Evolutionary conservation across 1,284 basidiomycete species (phyloP).

Genomic region (Austroboletus niveus): DNA sequence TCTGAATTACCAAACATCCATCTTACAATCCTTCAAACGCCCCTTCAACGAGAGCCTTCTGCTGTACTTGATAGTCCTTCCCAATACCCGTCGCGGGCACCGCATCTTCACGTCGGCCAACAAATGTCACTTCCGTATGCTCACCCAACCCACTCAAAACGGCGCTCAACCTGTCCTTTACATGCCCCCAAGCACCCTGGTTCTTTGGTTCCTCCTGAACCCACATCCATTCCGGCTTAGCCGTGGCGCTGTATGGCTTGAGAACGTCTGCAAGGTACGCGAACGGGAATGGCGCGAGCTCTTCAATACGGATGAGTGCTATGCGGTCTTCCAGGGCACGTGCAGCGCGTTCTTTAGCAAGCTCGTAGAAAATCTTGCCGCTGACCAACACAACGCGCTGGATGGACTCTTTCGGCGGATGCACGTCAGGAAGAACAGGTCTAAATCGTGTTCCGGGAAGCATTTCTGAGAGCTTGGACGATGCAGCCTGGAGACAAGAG

Average conservation of each 20-base stretch:
- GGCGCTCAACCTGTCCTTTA: slow-evolving; percentile 51
- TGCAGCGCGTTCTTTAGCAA: slow-evolving; percentile 63
- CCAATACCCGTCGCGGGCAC: slow-evolving; percentile 80
- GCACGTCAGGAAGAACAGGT: slow-evolving; percentile 64
- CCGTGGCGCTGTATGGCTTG: slow-evolving; percentile 37
- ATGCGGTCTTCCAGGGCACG: slow-evolving; percentile 49
- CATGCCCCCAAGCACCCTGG: slow-evolving; percentile 77
- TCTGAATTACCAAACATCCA: too few species aligned
- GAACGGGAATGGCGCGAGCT: slow-evolving; percentile 86
- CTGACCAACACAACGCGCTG: slow-evolving; percentile 62
- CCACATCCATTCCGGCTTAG: slow-evolving; percentile 53
- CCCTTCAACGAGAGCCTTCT: slow-evolving; percentile 54
- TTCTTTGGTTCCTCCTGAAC: slow-evolving; percentile 87
- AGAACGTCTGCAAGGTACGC: slow-evolving; percentile 48
- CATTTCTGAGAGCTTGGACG: slow-evolving; percentile 68
- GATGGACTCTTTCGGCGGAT: slow-evolving; percentile 34
- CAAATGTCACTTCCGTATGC: slow-evolving; percentile 40
- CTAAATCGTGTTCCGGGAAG: slow-evolving; percentile 64
- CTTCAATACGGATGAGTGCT: slow-evolving; percentile 77
- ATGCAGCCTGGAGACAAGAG: slow-evolving; percentile 60
- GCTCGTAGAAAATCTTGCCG: slow-evolving; percentile 88
- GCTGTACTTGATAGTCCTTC: slow-evolving; percentile 65
- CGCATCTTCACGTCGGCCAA: slow-evolving; percentile 68
- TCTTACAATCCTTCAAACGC: slow-evolving; percentile 49
- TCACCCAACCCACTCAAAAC: slow-evolving; percentile 47